phyloP scores from a whole-genome alignment of 2,329 filamentous ascomycete species.

The Calonectria pteridis region DNA sequence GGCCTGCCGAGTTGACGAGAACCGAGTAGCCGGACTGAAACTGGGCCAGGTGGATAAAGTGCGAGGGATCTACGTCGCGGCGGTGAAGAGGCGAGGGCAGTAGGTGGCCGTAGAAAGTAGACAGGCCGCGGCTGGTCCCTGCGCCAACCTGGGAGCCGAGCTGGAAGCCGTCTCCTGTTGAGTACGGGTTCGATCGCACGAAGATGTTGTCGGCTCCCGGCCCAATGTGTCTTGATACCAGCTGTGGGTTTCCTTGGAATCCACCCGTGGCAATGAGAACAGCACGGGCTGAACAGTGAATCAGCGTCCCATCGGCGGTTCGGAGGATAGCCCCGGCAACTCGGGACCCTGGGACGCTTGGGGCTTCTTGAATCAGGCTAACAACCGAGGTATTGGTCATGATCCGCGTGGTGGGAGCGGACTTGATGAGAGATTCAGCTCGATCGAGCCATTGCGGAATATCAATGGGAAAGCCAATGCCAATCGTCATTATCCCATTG shows the following conservation, averaged over 20 bases:
- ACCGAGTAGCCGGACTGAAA: slow-evolving; percentile 31
- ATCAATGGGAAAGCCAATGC: slow-evolving; percentile 30
- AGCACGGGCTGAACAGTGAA: slow-evolving; percentile 21
- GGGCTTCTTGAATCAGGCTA: slow-evolving; percentile 6
- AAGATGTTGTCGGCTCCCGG: slow-evolving; percentile 27
- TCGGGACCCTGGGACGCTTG: slow-evolving; percentile 6
- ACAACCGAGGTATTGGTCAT: slow-evolving; percentile 26
- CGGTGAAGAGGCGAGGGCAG: slow-evolving; percentile 26
- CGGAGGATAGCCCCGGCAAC: slow-evolving; percentile 20
- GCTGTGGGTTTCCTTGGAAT: slow-evolving; percentile 29
- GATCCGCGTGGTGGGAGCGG: neutral
- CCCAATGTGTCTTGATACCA: slow-evolving; percentile 24
- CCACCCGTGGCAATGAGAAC: slow-evolving; percentile 31
- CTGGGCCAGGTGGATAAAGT: slow-evolving; percentile 31
- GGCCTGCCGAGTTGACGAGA: slow-evolving; percentile 22
- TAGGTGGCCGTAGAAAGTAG: slow-evolving; percentile 30
- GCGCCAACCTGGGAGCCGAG: slow-evolving; percentile 23
- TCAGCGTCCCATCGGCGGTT: neutral
- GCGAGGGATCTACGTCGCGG: slow-evolving; percentile 22
- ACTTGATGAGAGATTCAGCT: slow-evolving; percentile 25
- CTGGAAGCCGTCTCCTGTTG: slow-evolving; percentile 30
- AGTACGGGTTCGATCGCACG: slow-evolving; percentile 28
- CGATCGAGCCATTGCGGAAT: slow-evolving; percentile 29
- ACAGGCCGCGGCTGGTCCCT: slow-evolving; percentile 25
- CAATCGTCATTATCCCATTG: slow-evolving; percentile 32